phyloP scores from a whole-genome alignment of 306 rosid genomes.

The Malus asiatica region DNA sequence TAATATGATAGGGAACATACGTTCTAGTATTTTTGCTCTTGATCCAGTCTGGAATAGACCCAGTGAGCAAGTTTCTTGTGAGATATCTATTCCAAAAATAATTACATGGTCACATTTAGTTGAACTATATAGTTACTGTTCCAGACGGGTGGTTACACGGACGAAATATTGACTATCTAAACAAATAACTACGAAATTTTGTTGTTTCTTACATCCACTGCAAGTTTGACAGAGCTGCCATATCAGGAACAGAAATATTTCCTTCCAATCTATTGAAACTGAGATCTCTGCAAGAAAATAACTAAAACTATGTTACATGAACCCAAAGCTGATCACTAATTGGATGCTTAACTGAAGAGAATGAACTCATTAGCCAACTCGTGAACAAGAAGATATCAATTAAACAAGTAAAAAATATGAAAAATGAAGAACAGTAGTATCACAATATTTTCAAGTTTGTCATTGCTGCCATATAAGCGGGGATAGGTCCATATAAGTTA shows the following conservation, averaged over 20 bases:
- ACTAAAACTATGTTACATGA: not conserved
- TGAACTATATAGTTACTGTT: not conserved
- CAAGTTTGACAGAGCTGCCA: not conserved
- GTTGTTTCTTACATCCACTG: slow-evolving; percentile 3
- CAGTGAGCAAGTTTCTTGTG: slow-evolving; percentile 20
- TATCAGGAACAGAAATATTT: not conserved
- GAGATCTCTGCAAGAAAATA: slow-evolving; percentile 12
- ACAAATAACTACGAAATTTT: not conserved
- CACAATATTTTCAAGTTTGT: not conserved
- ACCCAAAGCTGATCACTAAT: not conserved
- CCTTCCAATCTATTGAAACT: slow-evolving; percentile 25
- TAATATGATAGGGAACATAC: not conserved
- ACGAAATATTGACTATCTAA: not conserved
- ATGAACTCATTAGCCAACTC: not conserved
- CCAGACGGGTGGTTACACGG: not conserved
- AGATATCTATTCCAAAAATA: slow-evolving; percentile 10
- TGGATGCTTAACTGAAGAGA: not conserved
- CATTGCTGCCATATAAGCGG: not conserved
- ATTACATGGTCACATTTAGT: not conserved
- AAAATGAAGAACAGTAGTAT: not conserved
- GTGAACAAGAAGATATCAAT: not conserved
- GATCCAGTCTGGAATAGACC: slow-evolving; percentile 22
- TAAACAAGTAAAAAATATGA: no score
- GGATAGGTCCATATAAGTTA: slow-evolving; percentile 14
- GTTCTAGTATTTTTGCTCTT: not conserved